These are phyloP conservation scores for Neurospora sp. DNA, from an alignment of 495 filamentous ascomycete genomes.

Conservation along the genomic window DNA sequence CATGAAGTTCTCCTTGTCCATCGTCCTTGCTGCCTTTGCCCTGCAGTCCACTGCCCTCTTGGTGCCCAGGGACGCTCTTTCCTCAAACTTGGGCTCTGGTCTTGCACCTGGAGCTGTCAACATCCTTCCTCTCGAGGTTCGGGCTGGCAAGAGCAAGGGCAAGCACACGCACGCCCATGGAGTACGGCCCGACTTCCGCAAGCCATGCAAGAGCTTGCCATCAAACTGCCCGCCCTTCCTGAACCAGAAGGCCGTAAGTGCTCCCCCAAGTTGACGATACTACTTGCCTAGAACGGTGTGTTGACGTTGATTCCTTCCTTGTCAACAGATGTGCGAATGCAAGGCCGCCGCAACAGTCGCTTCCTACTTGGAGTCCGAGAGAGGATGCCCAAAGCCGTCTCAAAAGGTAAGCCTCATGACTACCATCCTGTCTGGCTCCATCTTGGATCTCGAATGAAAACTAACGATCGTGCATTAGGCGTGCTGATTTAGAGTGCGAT, in stretches of 20 bases:
- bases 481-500: not conserved
- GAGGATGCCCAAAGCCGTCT: constrained; percentile 9
- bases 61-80: not conserved
- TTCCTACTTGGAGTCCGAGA: constrained; percentile 8
- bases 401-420: constrained; percentile 3
- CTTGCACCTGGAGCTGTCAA: not conserved
- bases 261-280: not conserved
- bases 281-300: not conserved
- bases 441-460: not conserved
- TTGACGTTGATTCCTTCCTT: not conserved
- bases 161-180: constrained; percentile 2
- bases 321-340: constrained; percentile 9
- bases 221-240: constrained; percentile 9
- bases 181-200: constrained; percentile 8
- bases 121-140: not conserved
- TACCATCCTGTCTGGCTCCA: not conserved
- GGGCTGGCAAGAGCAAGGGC: not conserved
- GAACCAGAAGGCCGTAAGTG: constrained; percentile 8
- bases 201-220: constrained; percentile 2
- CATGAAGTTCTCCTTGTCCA: constrained; percentile 2
- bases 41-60: constrained; percentile 1
- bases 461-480: not conserved
- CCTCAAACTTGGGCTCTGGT: not conserved
- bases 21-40: not conserved
- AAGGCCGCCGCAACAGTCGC: constrained; percentile 4